Evolutionary conservation across 139 green algal genomes (phyloP).

Genomic region (Microglena sp.): DNA sequence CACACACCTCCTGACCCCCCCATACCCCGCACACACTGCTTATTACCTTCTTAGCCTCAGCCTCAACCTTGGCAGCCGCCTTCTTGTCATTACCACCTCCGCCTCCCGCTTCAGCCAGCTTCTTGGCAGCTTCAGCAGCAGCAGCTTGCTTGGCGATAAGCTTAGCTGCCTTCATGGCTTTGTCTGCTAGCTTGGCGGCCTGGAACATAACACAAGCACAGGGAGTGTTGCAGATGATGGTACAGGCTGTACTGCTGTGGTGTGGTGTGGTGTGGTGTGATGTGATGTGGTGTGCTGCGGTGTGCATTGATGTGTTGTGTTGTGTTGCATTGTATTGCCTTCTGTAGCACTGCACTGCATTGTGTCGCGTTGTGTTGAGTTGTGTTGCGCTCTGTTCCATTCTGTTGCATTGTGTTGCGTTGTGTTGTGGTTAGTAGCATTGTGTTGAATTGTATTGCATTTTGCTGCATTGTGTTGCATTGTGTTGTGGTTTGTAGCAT

Average conservation of each 20-base stretch:
- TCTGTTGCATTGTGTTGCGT: too few species aligned
- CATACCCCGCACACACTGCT: too few species aligned
- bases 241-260: background rate
- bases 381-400: too few species aligned
- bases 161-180: conserved; percentile 65
- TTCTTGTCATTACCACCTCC: conserved; percentile 23
- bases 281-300: background rate
- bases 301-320: background rate
- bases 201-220: conserved; percentile 10
- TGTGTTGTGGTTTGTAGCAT: too few species aligned
- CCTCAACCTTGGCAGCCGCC: conserved; percentile 51
- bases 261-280: background rate
- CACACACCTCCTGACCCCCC: too few species aligned
- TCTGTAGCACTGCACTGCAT: background rate
- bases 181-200: conserved; percentile 70
- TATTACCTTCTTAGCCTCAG: conserved; percentile 77
- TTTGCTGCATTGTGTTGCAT: too few species aligned
- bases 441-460: too few species aligned
- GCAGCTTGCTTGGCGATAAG: conserved; percentile 47
- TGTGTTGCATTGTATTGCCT: background rate
- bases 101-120: conserved; percentile 14
- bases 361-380: too few species aligned
- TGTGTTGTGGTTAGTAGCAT: too few species aligned
- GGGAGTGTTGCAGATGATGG: background rate
- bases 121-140: conserved; percentile 25